These are phyloP conservation scores for Aphanomyces stellatus DNA, from an alignment of 352 stramenopile species.

Conservation along the genomic window DNA sequence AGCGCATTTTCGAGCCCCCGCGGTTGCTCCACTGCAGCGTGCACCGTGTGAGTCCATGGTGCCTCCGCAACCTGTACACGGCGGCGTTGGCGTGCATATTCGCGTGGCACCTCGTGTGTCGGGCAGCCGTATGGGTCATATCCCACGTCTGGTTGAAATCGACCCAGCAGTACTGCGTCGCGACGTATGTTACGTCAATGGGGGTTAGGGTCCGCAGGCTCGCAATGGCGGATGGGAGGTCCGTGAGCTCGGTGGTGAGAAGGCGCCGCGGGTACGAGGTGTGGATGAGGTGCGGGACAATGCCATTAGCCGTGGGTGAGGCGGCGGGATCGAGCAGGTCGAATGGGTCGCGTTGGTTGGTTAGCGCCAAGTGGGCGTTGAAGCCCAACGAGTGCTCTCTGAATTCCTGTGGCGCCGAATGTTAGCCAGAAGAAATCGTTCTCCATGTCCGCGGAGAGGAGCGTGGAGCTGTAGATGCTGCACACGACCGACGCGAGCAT, in stretches of 20 bases:
- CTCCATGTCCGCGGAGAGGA: background rate
- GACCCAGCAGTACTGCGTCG: slow-evolving; percentile 17
- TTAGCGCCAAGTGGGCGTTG: background rate
- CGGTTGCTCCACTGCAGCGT: slow-evolving; percentile 3
- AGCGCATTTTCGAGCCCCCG: background rate
- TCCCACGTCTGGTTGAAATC: background rate
- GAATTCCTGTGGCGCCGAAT: background rate
- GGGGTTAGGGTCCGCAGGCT: background rate
- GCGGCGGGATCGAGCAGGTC: background rate
- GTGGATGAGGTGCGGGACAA: background rate
- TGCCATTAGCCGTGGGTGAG: background rate
- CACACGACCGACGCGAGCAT: background rate
- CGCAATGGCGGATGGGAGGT: background rate
- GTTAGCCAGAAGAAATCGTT: slow-evolving; percentile 20
- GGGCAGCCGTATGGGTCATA: background rate
- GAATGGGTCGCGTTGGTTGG: background rate
- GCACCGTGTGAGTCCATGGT: background rate
- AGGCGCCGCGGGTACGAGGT: background rate
- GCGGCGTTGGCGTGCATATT: background rate
- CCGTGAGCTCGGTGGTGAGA: background rate
- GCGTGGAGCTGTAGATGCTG: background rate
- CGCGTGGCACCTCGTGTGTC: background rate
- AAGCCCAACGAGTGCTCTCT: background rate
- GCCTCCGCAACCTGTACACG: background rate
- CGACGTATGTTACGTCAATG: background rate